Evolutionary conservation across 192 early-diverging fungal genomes (phyloP).

Genomic region (Polychytrium aggregatum): DNA sequence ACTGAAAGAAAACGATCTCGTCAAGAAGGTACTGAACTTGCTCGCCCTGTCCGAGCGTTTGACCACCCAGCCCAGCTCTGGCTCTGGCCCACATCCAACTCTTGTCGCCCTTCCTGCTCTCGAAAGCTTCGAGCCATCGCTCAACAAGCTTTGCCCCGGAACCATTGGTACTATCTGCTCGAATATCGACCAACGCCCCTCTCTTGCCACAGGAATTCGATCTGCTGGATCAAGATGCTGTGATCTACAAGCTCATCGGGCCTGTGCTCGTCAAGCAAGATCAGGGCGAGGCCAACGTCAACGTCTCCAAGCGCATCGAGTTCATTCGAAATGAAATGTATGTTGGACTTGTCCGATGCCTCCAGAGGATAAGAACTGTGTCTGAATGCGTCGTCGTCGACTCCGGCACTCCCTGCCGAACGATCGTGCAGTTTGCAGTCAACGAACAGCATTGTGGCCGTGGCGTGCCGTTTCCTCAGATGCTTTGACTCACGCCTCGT

Average conservation of each 20-base stretch:
- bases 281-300: constrained; percentile 63
- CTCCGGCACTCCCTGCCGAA: not conserved
- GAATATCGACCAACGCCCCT: not conserved
- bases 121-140: too few relatives aligned
- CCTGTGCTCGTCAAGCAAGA: constrained; percentile 95
- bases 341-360: constrained; percentile 7
- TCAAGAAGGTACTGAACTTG: constrained; percentile 54
- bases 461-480: not conserved
- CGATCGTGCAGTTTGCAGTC: not conserved
- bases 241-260: constrained; percentile 92
- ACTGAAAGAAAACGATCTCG: constrained; percentile 88
- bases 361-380: not conserved
- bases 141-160: too few relatives aligned
- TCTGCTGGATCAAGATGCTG: constrained; percentile 63
- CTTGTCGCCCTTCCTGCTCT: too few relatives aligned
- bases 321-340: constrained; percentile 83
- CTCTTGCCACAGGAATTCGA: constrained; percentile 77
- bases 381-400: not conserved
- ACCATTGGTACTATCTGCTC: not conserved
- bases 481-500: not conserved
- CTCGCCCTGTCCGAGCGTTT: not conserved
- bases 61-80: too few relatives aligned
- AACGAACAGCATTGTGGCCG: not conserved
- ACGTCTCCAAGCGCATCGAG: constrained; percentile 91
- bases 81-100: too few relatives aligned